Percentiles rank a stretch among this genome's conserved stretches.
These are phyloP conservation scores for Globisporangium uncinulatum DNA, from an alignment of 352 stramenopile genomes.

Conservation along the genomic window DNA sequence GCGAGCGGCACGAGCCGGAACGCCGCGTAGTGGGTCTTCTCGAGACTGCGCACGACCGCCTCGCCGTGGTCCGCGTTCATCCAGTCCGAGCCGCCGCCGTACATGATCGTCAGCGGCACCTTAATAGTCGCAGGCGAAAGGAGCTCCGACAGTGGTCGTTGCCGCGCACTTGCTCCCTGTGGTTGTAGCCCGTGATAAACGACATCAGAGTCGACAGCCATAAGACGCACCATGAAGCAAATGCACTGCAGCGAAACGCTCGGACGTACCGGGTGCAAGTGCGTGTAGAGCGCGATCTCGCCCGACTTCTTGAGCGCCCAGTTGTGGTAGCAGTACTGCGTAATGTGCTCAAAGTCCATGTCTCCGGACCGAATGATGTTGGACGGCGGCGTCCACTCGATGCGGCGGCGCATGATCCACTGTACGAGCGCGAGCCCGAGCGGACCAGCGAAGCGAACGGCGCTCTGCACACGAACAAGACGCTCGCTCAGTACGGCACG, in stretches of 20 bases:
- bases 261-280: constrained; percentile 52
- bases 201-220: background rate
- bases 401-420: constrained; percentile 48
- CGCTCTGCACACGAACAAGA: constrained; percentile 24
- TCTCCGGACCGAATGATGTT: constrained; percentile 75
- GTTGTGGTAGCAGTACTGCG: constrained; percentile 78
- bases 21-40: constrained; percentile 57
- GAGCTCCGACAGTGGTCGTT: constrained; percentile 41
- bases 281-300: constrained; percentile 71
- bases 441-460: constrained; percentile 57
- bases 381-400: constrained; percentile 52
- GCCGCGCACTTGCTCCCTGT: constrained; percentile 47
- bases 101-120: constrained; percentile 78
- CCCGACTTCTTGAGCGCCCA: constrained; percentile 67
- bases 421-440: constrained; percentile 49
- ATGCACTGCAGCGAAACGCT: background rate
- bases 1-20: constrained; percentile 62
- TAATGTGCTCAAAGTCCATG: constrained; percentile 63
- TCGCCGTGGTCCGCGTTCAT: constrained; percentile 68
- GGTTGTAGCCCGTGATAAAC: background rate
- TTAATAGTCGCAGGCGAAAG: constrained; percentile 44
- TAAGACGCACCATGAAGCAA: background rate
- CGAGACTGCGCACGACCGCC: constrained; percentile 45
- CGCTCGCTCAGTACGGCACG: background rate
- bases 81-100: constrained; percentile 71